Percentiles rank a stretch among this genome's conserved stretches.
These are phyloP conservation scores for Starmerella vitae DNA, from an alignment of 805 yeast genomes.

Conservation along the genomic window DNA sequence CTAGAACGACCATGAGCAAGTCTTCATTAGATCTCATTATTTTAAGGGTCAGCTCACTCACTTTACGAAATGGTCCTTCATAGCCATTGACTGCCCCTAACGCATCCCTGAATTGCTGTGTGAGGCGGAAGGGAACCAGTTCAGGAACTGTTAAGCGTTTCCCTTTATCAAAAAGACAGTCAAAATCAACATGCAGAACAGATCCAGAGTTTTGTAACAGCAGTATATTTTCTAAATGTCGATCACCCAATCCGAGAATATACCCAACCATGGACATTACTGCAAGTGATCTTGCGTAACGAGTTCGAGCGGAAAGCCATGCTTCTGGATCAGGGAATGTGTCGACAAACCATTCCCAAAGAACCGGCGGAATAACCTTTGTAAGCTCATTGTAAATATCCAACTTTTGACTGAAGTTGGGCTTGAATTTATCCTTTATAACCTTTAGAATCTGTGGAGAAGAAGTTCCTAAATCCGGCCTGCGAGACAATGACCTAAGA, in stretches of 20 bases:
- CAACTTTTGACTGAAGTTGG: slow-evolving; percentile 25
- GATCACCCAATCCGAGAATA: slow-evolving; percentile 84
- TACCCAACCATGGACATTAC: slow-evolving; percentile 98
- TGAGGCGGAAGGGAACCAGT: slow-evolving; percentile 83
- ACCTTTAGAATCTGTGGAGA: slow-evolving; percentile 32
- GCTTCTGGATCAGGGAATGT: slow-evolving; percentile 76
- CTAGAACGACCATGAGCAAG: slow-evolving; percentile 75
- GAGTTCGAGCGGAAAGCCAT: slow-evolving; percentile 72
- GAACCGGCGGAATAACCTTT: slow-evolving; percentile 34
- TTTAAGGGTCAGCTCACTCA: slow-evolving; percentile 71
- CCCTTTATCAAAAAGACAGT: slow-evolving; percentile 81
- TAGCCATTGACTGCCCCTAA: slow-evolving; percentile 66
- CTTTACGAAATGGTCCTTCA: slow-evolving; percentile 76
- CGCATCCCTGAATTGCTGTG: slow-evolving; percentile 80
- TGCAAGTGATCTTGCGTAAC: slow-evolving; percentile 66
- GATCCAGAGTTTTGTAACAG: slow-evolving; percentile 62
- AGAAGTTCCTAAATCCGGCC: slow-evolving; percentile 6
- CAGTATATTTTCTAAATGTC: slow-evolving; percentile 87
- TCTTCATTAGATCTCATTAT: slow-evolving; percentile 68
- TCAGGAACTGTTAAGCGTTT: slow-evolving; percentile 64
- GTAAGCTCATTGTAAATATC: slow-evolving; percentile 28
- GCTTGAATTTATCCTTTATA: neutral
- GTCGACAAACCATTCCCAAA: slow-evolving; percentile 78
- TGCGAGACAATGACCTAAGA: slow-evolving; percentile 28
- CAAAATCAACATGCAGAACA: slow-evolving; percentile 88